Evolutionary conservation across 768 basidiomycete species (phyloP).

Genomic region (Lentinula edodes): DNA sequence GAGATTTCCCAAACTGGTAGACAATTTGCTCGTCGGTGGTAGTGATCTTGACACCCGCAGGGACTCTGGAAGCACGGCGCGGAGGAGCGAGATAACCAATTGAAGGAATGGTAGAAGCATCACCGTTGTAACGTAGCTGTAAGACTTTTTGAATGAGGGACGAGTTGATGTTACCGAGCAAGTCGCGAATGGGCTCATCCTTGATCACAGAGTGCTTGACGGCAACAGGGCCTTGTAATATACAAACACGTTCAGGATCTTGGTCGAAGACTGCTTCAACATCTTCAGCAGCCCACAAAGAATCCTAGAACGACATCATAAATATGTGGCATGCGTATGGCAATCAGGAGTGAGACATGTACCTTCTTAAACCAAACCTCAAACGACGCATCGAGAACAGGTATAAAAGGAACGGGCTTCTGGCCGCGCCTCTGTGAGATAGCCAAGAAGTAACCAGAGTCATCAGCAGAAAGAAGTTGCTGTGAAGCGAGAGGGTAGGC

Average conservation of each 20-base stretch:
- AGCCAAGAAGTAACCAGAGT: slow-evolving; percentile 92
- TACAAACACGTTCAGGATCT: slow-evolving; percentile 96
- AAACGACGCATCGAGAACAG: slow-evolving; percentile 86
- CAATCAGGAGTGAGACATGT: not conserved
- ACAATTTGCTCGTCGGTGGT: slow-evolving; percentile 38
- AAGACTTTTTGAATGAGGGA: slow-evolving; percentile 75
- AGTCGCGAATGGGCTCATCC: slow-evolving; percentile 90
- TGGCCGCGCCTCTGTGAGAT: slow-evolving; percentile 95
- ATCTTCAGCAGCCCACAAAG: slow-evolving; percentile 96
- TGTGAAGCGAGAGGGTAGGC: slow-evolving; percentile 75
- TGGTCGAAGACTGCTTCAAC: slow-evolving; percentile 99
- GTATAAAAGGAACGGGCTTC: slow-evolving; percentile 98
- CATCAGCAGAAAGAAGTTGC: slow-evolving; percentile 89
- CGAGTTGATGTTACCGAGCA: slow-evolving; percentile 84
- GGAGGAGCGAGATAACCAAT: slow-evolving; percentile 73
- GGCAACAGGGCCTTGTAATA: slow-evolving; percentile 95
- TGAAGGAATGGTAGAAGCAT: slow-evolving; percentile 67
- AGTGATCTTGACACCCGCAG: slow-evolving; percentile 37
- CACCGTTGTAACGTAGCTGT: slow-evolving; percentile 70
- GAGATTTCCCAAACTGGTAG: slow-evolving; percentile 41
- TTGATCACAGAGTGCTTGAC: slow-evolving; percentile 82
- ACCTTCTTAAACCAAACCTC: slow-evolving; percentile 99
- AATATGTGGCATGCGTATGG: slow-evolving; percentile 10
- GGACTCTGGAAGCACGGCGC: slow-evolving; percentile 28
- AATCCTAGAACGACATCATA: slow-evolving; percentile 53